Conservation (phyloP, 331 rosid genomes). For the Phaseolus coccineus region DNA sequence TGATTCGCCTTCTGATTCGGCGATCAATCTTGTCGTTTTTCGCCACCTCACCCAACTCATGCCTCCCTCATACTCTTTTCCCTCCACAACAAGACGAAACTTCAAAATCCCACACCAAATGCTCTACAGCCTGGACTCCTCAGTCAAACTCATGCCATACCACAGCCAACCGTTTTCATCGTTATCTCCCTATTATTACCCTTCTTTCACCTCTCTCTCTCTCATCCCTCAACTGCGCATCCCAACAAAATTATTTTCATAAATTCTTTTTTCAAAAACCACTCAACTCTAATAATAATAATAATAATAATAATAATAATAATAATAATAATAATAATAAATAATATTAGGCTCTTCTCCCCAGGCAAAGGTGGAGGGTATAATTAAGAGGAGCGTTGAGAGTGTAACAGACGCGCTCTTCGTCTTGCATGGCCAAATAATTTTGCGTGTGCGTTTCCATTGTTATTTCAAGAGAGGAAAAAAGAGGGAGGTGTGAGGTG, state of each 20-base stretch:
- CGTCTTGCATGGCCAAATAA: slow-evolving; percentile 27
- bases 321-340: not conserved
- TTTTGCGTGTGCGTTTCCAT: not conserved
- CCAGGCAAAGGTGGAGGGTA: not conserved
- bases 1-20: slow-evolving; percentile 86
- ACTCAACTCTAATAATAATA: no score
- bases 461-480: not conserved
- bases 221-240: no score
- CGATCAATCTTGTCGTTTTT: slow-evolving; percentile 82
- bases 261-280: no score
- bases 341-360: not conserved
- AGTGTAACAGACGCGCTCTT: slow-evolving; percentile 44
- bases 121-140: slow-evolving; percentile 81
- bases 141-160: slow-evolving; percentile 73
- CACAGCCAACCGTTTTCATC: slow-evolving; percentile 74
- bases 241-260: no score
- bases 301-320: not conserved
- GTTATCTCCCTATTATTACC: slow-evolving; percentile 53
- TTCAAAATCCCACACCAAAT: slow-evolving; percentile 66
- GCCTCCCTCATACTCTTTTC: slow-evolving; percentile 45
- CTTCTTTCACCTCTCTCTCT: not conserved
- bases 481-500: slow-evolving; percentile 26
- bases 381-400: slow-evolving; percentile 46
- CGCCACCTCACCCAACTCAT: slow-evolving; percentile 52
- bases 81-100: slow-evolving; percentile 46